phyloP scores from a whole-genome alignment of 768 basidiomycete genomes.

The Megacollybia marginata region DNA sequence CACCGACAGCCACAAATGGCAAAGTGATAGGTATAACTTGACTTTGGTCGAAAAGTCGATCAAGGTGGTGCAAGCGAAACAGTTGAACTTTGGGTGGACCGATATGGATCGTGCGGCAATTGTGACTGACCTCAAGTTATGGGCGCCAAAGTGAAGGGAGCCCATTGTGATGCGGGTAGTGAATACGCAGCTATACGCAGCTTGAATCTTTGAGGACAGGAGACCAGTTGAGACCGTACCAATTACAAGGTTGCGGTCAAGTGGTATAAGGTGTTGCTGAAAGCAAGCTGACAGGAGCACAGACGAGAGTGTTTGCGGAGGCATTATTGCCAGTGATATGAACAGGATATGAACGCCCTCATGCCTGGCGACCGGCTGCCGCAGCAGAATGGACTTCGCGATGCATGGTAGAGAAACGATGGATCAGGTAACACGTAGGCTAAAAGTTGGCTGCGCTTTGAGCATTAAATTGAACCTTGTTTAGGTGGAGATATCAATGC shows the following conservation, averaged over 20 bases:
- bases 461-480: too few relatives aligned
- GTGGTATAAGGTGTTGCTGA: conserved; percentile 34
- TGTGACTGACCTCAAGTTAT: conserved; percentile 47
- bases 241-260: conserved; percentile 45
- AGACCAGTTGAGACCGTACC: conserved; percentile 32
- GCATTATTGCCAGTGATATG: conserved; percentile 58
- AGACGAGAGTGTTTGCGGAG: conserved; percentile 33
- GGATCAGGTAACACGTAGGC: conserved; percentile 38
- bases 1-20: conserved; percentile 49
- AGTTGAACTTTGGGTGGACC: conserved; percentile 47
- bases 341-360: conserved; percentile 76
- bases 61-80: conserved; percentile 26
- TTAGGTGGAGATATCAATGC: conserved; percentile 60
- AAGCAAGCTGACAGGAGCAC: too few relatives aligned
- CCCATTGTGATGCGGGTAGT: conserved; percentile 49
- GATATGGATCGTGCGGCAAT: conserved; percentile 48
- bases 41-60: conserved; percentile 59
- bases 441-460: too few relatives aligned
- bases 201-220: conserved; percentile 58
- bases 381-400: conserved; percentile 39
- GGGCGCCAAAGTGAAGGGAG: conserved; percentile 26
- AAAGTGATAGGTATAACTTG: conserved; percentile 45
- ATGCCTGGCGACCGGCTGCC: conserved; percentile 27
- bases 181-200: conserved; percentile 76
- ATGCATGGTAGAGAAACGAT: conserved; percentile 51